These are phyloP conservation scores for Stagonosporopsis rhizophila DNA, from an alignment of 2,329 filamentous ascomycete genomes.

Conservation along the genomic window DNA sequence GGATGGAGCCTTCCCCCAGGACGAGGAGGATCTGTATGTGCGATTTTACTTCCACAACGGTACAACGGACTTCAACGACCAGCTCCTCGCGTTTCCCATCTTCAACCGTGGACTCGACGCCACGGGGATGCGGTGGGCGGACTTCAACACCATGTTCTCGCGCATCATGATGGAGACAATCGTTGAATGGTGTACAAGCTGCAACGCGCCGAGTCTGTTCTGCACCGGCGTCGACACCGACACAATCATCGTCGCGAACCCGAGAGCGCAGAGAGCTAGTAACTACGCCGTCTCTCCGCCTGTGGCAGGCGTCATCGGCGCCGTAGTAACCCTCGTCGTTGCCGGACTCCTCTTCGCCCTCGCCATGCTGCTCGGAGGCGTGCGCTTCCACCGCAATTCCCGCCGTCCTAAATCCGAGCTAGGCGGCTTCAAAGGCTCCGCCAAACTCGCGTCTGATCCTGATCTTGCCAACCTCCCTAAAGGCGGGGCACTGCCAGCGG, in stretches of 20 bases:
- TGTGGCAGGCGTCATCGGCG: constrained; percentile 64
- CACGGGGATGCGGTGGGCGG: constrained; percentile 57
- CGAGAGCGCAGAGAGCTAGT: not conserved
- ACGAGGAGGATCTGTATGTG: constrained; percentile 58
- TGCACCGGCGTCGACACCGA: constrained; percentile 54
- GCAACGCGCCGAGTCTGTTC: constrained; percentile 57
- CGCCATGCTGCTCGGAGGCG: constrained; percentile 54
- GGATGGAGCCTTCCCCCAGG: constrained; percentile 48
- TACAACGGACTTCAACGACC: constrained; percentile 52
- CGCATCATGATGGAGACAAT: constrained; percentile 54
- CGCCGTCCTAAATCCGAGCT: constrained; percentile 23
- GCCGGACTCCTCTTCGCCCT: constrained; percentile 52
- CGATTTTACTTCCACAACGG: constrained; percentile 66
- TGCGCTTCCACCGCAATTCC: constrained; percentile 53
- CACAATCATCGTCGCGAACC: constrained; percentile 1
- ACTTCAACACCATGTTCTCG: constrained; percentile 58
- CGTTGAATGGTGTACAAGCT: constrained; percentile 61
- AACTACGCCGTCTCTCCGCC: constrained; percentile 47
- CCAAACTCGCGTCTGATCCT: constrained; percentile 62
- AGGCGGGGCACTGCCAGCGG: constrained; percentile 48
- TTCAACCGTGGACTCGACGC: constrained; percentile 58
- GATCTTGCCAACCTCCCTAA: constrained; percentile 57
- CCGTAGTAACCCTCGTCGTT: constrained; percentile 58
- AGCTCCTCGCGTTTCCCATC: constrained; percentile 55
- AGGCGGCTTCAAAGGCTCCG: constrained; percentile 64